Evolutionary conservation across 2,329 filamentous ascomycete genomes (phyloP).

Genomic region (Plectosphaerella plurivora): DNA sequence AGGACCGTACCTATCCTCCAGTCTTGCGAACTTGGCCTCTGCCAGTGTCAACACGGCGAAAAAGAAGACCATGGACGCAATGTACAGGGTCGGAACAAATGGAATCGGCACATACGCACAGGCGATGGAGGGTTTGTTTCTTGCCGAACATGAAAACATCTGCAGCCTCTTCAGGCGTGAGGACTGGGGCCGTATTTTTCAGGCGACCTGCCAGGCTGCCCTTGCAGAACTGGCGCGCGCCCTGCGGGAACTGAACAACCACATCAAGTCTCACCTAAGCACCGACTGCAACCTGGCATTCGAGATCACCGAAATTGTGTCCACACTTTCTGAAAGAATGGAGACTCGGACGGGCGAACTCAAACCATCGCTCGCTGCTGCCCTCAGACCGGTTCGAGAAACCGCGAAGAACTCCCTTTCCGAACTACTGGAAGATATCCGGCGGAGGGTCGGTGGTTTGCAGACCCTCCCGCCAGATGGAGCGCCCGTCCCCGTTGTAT

Average conservation of each 20-base stretch:
- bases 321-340: conserved; percentile 70
- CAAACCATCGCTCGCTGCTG: conserved; percentile 76
- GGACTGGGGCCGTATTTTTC: conserved; percentile 77
- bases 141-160: conserved; percentile 88
- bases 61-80: conserved; percentile 73
- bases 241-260: conserved; percentile 79
- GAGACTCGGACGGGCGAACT: conserved; percentile 82
- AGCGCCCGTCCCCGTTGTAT: conserved; percentile 70
- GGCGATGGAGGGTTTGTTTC: conserved; percentile 80
- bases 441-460: conserved; percentile 61
- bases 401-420: conserved; percentile 83
- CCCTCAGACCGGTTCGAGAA: conserved; percentile 83
- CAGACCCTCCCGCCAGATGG: conserved; percentile 73
- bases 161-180: conserved; percentile 80
- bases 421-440: conserved; percentile 80
- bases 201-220: conserved; percentile 71
- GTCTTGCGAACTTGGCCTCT: conserved; percentile 79
- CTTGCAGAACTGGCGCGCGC: conserved; percentile 82
- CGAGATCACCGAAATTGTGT: conserved; percentile 89
- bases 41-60: conserved; percentile 81
- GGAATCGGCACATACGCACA: conserved; percentile 87
- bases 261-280: conserved; percentile 79
- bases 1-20: conserved; percentile 78
- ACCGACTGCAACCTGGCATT: conserved; percentile 95
- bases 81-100: conserved; percentile 85